Base-by-base conservation (phyloP, 169 alveolate species). In the Toxoplasma gondii region DNA sequence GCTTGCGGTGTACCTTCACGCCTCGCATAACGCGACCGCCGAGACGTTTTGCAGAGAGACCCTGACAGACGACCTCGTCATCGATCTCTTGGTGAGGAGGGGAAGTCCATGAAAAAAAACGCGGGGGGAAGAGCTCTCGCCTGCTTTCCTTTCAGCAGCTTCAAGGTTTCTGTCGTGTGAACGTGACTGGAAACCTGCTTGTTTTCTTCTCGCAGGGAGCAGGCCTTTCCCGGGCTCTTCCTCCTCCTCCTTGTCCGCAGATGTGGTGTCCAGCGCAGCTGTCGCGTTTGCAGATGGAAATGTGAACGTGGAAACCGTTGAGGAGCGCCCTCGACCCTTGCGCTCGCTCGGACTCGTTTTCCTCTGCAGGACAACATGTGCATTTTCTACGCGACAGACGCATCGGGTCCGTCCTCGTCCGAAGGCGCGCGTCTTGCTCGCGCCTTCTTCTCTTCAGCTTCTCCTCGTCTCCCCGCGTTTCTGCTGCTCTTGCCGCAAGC, bases 381-480 rank as follows among this genome's bases (percentile, higher is more conserved):
- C 90, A 24, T 82, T 34, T 82, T 82, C 38, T 82, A 82, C 41
- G 90, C 90, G 34, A 49, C 41, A 29, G 90, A 82, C 36, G 90
- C 90, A 2, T 74, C 84, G n/a, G n/a, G n/a, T 16, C 7, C 29
- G 49, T 74, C 39, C 12, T 22, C 84, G 9, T 74, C 84, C 44
- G 84, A 74, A n/a, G 84, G 39, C 43, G 39, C 84, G 44, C 84
- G 84, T 34, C 44, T 74, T 41, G 49, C 43, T 17, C 84, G 84
- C n/a, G 44, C 84, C 12, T 74, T 74, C 43, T 74, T 74, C 84
- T 44, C 84, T 7, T 9, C 74, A 12, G 58, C 84, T 41, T 34
- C 39, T 74, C 44, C 84, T 17, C 84, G 84, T n/a, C 84, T n/a
- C 12, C 84, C 84, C n/a, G 84, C 45, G 49, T 31, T 34, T 74